Evolutionary conservation across 495 filamentous ascomycete species (phyloP).

Genomic region (Daldinia loculata): DNA sequence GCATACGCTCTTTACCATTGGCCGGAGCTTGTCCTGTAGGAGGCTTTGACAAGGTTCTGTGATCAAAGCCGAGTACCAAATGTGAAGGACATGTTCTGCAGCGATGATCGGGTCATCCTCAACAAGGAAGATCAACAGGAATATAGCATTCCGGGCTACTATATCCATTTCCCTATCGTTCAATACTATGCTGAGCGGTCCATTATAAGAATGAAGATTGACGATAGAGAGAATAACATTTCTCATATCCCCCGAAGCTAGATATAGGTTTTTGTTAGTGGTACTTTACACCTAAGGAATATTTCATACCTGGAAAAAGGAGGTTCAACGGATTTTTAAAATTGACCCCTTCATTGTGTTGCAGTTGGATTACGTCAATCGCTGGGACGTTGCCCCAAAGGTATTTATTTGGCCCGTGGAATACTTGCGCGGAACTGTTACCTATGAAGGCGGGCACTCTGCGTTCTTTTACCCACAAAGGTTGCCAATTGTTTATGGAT

Average conservation of each 20-base stretch:
- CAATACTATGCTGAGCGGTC: slow-evolving; percentile 42
- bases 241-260: slow-evolving; percentile 59
- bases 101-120: slow-evolving; percentile 9
- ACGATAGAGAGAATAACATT: slow-evolving; percentile 55
- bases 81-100: slow-evolving; percentile 23
- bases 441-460: not conserved
- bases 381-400: not conserved
- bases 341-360: not conserved
- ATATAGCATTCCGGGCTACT: slow-evolving; percentile 55
- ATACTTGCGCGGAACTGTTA: too few relatives aligned
- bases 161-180: slow-evolving; percentile 58
- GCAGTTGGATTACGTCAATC: not conserved
- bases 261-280: not conserved
- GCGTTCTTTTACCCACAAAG: slow-evolving; percentile 30
- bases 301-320: not conserved
- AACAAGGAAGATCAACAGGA: slow-evolving; percentile 51
- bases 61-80: slow-evolving; percentile 37
- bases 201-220: slow-evolving; percentile 43
- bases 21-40: slow-evolving; percentile 8
- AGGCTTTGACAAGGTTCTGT: slow-evolving; percentile 1
- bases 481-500: slow-evolving; percentile 45
- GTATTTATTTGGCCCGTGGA: not conserved
- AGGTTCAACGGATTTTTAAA: not conserved
- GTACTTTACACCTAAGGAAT: not conserved
- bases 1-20: slow-evolving; percentile 32